Evolutionary conservation across 768 basidiomycete species (phyloP).

Genomic region (Boletus pseudo-olivaceus): DNA sequence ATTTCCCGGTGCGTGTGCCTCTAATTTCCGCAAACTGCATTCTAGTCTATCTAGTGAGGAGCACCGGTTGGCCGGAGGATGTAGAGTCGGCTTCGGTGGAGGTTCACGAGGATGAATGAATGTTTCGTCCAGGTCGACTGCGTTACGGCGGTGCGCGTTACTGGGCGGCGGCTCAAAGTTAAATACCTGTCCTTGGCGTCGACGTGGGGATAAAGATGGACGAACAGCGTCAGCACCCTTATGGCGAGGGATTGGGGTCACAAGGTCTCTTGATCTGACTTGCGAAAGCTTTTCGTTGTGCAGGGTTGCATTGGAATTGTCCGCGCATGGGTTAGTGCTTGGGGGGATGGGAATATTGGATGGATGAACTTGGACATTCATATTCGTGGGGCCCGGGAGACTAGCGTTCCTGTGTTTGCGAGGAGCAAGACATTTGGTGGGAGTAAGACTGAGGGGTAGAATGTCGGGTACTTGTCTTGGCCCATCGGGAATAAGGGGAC

Average conservation of each 20-base stretch:
- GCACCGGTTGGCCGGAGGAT: constrained; percentile 16
- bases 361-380: not conserved
- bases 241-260: constrained; percentile 9
- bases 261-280: not conserved
- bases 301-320: not conserved
- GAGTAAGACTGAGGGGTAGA: constrained; percentile 17
- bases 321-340: not conserved
- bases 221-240: constrained; percentile 2
- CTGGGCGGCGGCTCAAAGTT: constrained; percentile 4
- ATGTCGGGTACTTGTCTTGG: constrained; percentile 8
- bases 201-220: constrained; percentile 6
- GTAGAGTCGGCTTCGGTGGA: constrained; percentile 20
- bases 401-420: constrained; percentile 6
- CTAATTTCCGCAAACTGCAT: constrained; percentile 32
- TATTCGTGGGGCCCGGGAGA: not conserved
- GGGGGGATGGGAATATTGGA: not conserved
- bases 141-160: not conserved
- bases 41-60: constrained; percentile 34
- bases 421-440: constrained; percentile 18
- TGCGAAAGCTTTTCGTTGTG: not conserved
- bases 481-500: not conserved
- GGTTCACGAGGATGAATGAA: constrained; percentile 17
- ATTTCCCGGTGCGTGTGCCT: constrained; percentile 27
- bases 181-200: constrained; percentile 29
- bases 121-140: constrained; percentile 7